Percentiles rank a stretch among this genome's conserved stretches.
Evolutionary conservation across 768 basidiomycete genomes (phyloP).

Genomic region (Pleurotus salmoneostramineus): DNA sequence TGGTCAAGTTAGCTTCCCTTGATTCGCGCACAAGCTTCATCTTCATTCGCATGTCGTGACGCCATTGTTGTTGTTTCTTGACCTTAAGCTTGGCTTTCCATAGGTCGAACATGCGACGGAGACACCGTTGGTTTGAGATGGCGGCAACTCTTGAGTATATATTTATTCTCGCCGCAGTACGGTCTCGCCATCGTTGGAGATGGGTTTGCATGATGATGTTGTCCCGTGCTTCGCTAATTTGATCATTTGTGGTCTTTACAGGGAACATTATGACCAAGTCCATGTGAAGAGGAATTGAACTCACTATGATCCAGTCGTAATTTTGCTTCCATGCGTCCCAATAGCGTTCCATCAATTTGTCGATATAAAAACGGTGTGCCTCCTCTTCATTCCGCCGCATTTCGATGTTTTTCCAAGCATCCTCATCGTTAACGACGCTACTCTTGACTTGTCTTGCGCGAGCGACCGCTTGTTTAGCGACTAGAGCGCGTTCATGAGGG

Average conservation of each 20-base stretch:
- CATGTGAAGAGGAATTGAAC: constrained; percentile 22
- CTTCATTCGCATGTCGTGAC: constrained; percentile 65
- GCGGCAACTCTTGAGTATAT: constrained; percentile 37
- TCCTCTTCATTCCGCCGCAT: constrained; percentile 66
- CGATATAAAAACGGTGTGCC: constrained; percentile 65
- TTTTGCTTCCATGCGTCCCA: constrained; percentile 76
- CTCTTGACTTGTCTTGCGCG: constrained; percentile 37
- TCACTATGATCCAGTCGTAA: constrained; percentile 68
- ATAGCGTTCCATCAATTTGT: constrained; percentile 62
- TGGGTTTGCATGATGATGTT: constrained; percentile 55
- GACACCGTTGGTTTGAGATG: constrained; percentile 39
- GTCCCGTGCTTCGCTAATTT: constrained; percentile 68
- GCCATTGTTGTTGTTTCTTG: constrained; percentile 57
- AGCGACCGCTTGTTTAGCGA: constrained; percentile 24
- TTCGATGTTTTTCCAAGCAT: constrained; percentile 75
- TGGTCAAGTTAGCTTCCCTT: constrained; percentile 47
- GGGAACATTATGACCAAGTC: constrained; percentile 8
- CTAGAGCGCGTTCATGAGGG: constrained; percentile 7
- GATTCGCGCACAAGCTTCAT: constrained; percentile 61
- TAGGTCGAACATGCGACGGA: constrained; percentile 34
- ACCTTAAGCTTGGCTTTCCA: constrained; percentile 59
- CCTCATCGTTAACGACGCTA: constrained; percentile 60
- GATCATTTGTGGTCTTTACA: constrained; percentile 64
- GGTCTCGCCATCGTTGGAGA: constrained; percentile 60
- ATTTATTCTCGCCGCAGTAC: constrained; percentile 29